A percentile compares a stretch with the other conserved stretches of the same genome.
phyloP scores from a whole-genome alignment of 352 stramenopile genomes.

The Blastocystis sp. region DNA sequence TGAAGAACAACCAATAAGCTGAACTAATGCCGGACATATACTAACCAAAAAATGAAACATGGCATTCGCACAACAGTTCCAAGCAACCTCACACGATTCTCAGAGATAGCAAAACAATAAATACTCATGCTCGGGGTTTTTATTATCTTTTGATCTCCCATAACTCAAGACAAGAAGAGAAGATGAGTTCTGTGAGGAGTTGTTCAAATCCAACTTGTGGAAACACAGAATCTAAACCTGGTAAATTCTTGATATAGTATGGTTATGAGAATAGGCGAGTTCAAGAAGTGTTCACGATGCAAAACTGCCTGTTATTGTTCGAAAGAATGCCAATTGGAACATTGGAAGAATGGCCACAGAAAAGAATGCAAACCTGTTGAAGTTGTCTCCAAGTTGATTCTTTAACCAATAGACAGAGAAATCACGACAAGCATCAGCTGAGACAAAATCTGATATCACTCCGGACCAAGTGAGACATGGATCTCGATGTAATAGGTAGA shows the following conservation, averaged over 20 bases:
- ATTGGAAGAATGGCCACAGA: constrained; percentile 55
- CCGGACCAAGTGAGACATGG: background rate
- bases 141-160: background rate
- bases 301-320: constrained; percentile 45
- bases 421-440: background rate
- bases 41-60: too few relatives aligned
- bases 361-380: constrained; percentile 28
- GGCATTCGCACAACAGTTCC: too few relatives aligned
- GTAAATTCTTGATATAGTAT: background rate
- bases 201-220: constrained; percentile 17
- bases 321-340: constrained; percentile 31
- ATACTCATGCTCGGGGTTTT: background rate
- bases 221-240: constrained; percentile 27
- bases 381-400: background rate
- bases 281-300: constrained; percentile 51
- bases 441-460: background rate
- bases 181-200: constrained; percentile 7
- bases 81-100: too few relatives aligned
- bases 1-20: background rate
- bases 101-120: constrained; percentile 6
- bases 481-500: background rate
- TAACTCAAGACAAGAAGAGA: background rate
- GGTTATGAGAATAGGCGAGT: background rate
- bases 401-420: background rate
- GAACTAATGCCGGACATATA: background rate